Base-by-base conservation (phyloP, 495 filamentous ascomycete species). In the Lindgomyces ingoldianus region DNA sequence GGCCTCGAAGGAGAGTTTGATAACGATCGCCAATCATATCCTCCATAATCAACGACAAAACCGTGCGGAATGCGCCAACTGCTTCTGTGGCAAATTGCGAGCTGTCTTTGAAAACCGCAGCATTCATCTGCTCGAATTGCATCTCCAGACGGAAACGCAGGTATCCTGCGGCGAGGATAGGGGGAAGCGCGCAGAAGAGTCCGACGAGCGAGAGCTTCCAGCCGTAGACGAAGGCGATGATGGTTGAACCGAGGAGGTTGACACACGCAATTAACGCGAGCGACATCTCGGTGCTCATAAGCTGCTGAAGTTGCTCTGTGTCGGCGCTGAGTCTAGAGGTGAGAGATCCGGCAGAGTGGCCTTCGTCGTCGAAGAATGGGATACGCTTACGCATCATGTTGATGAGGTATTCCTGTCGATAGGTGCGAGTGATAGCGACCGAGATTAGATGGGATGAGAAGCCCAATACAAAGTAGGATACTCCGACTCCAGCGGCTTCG, bases 151-250 rank as follows among this genome's bases (percentile, higher is more conserved):
- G 57, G 46, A 73, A 36, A 21, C 72, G 45, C 2, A 70, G 30
- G 42, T 64, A 73, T 8, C 72, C 72, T 36, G 68, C 70, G 21
- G 25, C 36, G 29, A 74, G 53, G 41, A 74, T 71, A n/a, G 61
- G 60, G 16, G 72, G 72, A 1, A 73, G 29, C 19, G 51, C 41
- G 27, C 47, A 60, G 58, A 71, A 69, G 4, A 73, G 46, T 12
- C 52, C 62, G 18, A 74, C 67, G 0, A 74, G 58, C 0, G 64
- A 57, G 14, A 74, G 65, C 57, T 73, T 73, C 72, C 70, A 74
- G 19, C 70, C 70, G 36, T 67, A 73, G 22, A 55, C 56, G 58
- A 74, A 71, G 2, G 72, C 46, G 27, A 74, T 72, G 24, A 57
- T 55, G 6, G 57, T 58, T n/a, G 50, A 69, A 21, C 70, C 72